phyloP scores from a whole-genome alignment of 345 rosid species.

The Camelina hispida region DNA sequence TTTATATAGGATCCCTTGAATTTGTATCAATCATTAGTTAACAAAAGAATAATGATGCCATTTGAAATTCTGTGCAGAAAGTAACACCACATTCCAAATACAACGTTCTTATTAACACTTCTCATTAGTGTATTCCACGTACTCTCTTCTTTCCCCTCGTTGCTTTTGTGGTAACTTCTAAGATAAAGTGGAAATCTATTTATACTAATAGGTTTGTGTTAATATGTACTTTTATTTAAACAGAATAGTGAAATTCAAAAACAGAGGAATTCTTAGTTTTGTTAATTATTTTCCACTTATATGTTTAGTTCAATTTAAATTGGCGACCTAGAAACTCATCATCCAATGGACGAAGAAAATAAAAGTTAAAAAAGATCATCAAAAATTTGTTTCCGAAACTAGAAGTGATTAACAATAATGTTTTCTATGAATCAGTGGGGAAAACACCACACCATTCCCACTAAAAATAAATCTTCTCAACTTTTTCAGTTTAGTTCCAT shows the following conservation, averaged over 20 bases:
- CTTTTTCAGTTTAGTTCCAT: slow-evolving; percentile 1
- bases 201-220: too few relatives aligned
- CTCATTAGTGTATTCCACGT: slow-evolving; percentile 39
- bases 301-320: background rate
- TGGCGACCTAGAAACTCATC: background rate
- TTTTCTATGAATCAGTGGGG: slow-evolving; percentile 30
- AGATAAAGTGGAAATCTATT: background rate
- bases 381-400: background rate
- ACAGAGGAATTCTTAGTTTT: background rate
- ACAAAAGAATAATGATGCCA: slow-evolving; percentile 16
- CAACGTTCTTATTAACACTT: slow-evolving; percentile 30
- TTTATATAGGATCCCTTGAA: slow-evolving; percentile 12
- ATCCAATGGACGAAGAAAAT: background rate
- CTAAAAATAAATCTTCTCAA: background rate
- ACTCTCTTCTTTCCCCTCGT: slow-evolving; percentile 15
- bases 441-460: slow-evolving; percentile 33
- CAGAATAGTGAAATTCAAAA: background rate
- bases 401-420: slow-evolving; percentile 21
- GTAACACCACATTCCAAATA: slow-evolving; percentile 19
- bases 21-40: slow-evolving; percentile 15
- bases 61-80: slow-evolving; percentile 13
- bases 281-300: background rate
- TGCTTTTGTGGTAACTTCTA: slow-evolving; percentile 23
- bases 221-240: too few relatives aligned
- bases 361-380: slow-evolving; percentile 2